Conservation (phyloP, 495 filamentous ascomycete genomes). For the Penicillium silybi region DNA sequence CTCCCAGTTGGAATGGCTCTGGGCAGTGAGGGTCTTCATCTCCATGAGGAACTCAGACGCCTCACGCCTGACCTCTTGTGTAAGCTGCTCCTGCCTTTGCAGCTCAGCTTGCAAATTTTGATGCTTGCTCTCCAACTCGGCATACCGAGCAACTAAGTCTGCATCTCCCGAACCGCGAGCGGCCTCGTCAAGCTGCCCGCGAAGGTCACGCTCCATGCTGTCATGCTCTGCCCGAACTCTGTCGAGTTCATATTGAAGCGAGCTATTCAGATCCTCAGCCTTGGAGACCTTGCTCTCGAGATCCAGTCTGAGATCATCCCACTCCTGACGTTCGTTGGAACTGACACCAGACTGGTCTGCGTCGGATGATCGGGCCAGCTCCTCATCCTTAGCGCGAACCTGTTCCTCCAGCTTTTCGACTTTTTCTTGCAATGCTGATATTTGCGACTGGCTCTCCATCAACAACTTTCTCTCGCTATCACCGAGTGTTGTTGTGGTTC, state of each 20-base stretch:
- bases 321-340: constrained; percentile 57
- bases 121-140: constrained; percentile 67
- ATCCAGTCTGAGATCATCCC: constrained; percentile 65
- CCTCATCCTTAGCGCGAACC: constrained; percentile 54
- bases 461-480: constrained; percentile 68
- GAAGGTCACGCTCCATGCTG: constrained; percentile 57
- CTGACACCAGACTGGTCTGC: constrained; percentile 28
- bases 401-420: constrained; percentile 64
- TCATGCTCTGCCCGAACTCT: constrained; percentile 64
- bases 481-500: constrained; percentile 45
- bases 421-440: constrained; percentile 69
- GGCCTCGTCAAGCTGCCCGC: constrained; percentile 58
- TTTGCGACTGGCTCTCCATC: constrained; percentile 72
- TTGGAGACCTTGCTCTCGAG: constrained; percentile 77
- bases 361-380: constrained; percentile 43
- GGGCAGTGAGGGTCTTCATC: constrained; percentile 81
- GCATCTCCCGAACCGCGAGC: constrained; percentile 33
- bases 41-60: constrained; percentile 80
- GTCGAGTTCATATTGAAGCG: constrained; percentile 73
- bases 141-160: constrained; percentile 52
- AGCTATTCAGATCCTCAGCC: constrained; percentile 71
- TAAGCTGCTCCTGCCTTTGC: constrained; percentile 73
- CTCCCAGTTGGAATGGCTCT: constrained; percentile 73
- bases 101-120: constrained; percentile 66
- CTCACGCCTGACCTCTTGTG: constrained; percentile 81